Evolutionary conservation across 139 green algal species (phyloP), one percentile per base, ranked within the genome.

Genomic region (Chlamydomonas applanata): DNA sequence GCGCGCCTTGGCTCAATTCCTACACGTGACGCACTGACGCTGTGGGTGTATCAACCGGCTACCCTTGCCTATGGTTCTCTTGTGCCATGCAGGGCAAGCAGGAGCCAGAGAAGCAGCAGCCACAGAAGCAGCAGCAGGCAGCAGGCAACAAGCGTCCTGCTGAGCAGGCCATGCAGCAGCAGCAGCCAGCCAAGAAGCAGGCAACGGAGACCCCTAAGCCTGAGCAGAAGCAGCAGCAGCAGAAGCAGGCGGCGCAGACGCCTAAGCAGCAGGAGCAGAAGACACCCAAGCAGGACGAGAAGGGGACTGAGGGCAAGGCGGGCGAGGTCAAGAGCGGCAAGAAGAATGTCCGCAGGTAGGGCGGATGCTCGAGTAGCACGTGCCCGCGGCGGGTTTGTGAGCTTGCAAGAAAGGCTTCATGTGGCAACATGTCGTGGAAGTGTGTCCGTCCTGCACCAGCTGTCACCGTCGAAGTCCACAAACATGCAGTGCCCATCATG

Each of bases 311-410:
- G 33, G 45, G 44, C 44, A 77, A 79, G 67, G 40, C 69, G 53
- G 34, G 5, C 14, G 62, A 78, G 64, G 64, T 60, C 17, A 72
- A 79, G 77, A 36, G 46, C 35, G 61, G 63, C 2, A 72, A 57
- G 67, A 74, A 72, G 83, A 75, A 61, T 78, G 79, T 80, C 22
- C 72, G 56, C 45, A 81, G 44, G 65, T 75, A 56, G 72, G 63
- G 13, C n/a, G n/a, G n/a, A n/a, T n/a, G n/a, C n/a, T n/a, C n/a
- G n/a, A n/a, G n/a, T n/a, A n/a, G n/a, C n/a, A n/a, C n/a, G n/a
- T n/a, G n/a, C n/a, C n/a, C n/a, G n/a, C n/a, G n/a, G n/a, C n/a
- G n/a, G n/a, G n/a, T n/a, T n/a, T n/a, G n/a, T n/a, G n/a, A n/a
- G n/a, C n/a, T n/a, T n/a, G n/a, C n/a, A n/a, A n/a, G n/a, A n/a